Percentiles rank a stretch among this genome's conserved stretches.
These are phyloP conservation scores for Hyaloscypha bicolor DNA, from an alignment of 495 filamentous ascomycete species.

Conservation along the genomic window DNA sequence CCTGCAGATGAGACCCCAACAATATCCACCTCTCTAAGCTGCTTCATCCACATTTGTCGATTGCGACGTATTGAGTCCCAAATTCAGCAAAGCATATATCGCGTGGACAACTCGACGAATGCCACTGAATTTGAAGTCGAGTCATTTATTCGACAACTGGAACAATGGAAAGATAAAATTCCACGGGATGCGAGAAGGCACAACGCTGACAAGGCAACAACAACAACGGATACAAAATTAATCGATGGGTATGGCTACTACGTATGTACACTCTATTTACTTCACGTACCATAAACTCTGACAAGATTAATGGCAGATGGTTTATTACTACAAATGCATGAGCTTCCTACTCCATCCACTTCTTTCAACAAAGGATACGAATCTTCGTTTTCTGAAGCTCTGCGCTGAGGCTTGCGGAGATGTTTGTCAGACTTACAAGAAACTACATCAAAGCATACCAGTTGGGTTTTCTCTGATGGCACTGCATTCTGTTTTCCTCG, in stretches of 20 bases:
- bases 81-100: constrained; percentile 19
- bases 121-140: constrained; percentile 8
- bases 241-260: constrained; percentile 19
- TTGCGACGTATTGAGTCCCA: constrained; percentile 18
- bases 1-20: constrained; percentile 1
- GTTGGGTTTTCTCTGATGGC: constrained; percentile 31
- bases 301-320: not conserved
- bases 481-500: constrained; percentile 30
- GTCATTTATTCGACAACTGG: constrained; percentile 9
- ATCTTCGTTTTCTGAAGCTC: constrained; percentile 7
- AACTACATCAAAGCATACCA: constrained; percentile 25
- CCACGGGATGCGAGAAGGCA: constrained; percentile 12
- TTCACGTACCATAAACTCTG: not conserved
- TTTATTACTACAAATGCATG: constrained; percentile 12
- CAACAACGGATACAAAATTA: constrained; percentile 11
- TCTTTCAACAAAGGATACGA: constrained; percentile 8
- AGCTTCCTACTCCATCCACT: constrained; percentile 15
- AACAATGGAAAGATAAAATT: constrained; percentile 10
- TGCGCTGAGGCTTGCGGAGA: constrained; percentile 32
- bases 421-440: constrained; percentile 31
- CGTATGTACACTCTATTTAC: not conserved
- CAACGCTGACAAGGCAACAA: constrained; percentile 10
- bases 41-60: constrained; percentile 18
- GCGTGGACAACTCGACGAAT: not conserved
- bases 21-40: constrained; percentile 10